Evolutionary conservation across 805 yeast species (phyloP).

Genomic region (Candida ortonii): DNA sequence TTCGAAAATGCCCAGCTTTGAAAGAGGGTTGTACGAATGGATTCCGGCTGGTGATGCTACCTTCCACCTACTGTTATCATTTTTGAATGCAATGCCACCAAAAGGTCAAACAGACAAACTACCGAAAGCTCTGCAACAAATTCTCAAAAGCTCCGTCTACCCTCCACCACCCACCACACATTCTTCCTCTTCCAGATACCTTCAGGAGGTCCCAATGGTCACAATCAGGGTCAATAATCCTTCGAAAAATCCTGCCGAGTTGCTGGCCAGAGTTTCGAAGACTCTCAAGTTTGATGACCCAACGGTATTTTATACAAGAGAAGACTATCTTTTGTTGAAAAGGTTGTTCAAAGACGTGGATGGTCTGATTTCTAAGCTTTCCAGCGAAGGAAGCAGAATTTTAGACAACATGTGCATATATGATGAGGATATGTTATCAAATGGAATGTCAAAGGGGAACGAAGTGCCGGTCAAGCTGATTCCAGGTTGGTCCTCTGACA

Average conservation of each 20-base stretch:
- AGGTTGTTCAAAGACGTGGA: constrained; percentile 60
- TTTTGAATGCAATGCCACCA: constrained; percentile 72
- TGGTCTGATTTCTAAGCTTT: constrained; percentile 59
- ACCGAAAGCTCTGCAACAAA: constrained; percentile 64
- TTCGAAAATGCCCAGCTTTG: constrained; percentile 47
- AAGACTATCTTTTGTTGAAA: constrained; percentile 73
- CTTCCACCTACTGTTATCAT: constrained; percentile 74
- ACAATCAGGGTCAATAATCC: constrained; percentile 39
- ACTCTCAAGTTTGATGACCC: constrained; percentile 68
- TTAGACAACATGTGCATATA: constrained; percentile 37
- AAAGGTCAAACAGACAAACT: constrained; percentile 52
- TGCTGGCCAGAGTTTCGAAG: constrained; percentile 55
- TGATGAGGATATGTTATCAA: constrained; percentile 36
- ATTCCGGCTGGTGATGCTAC: constrained; percentile 79
- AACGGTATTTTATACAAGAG: constrained; percentile 66
- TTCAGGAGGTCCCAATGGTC: constrained; percentile 37
- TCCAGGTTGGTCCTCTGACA: constrained; percentile 37
- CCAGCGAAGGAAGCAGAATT: constrained; percentile 69
- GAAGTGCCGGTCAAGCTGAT: constrained; percentile 28
- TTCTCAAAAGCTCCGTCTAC: constrained; percentile 63
- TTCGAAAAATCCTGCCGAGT: constrained; percentile 51
- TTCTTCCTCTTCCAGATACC: constrained; percentile 22
- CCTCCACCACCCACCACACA: constrained; percentile 59
- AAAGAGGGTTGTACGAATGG: constrained; percentile 76
- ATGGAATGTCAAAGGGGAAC: constrained; percentile 34